A percentile compares a stretch with the other conserved stretches of the same genome.
phyloP scores from a whole-genome alignment of 345 rosid species.

The Diplotaxis tenuifolia region DNA sequence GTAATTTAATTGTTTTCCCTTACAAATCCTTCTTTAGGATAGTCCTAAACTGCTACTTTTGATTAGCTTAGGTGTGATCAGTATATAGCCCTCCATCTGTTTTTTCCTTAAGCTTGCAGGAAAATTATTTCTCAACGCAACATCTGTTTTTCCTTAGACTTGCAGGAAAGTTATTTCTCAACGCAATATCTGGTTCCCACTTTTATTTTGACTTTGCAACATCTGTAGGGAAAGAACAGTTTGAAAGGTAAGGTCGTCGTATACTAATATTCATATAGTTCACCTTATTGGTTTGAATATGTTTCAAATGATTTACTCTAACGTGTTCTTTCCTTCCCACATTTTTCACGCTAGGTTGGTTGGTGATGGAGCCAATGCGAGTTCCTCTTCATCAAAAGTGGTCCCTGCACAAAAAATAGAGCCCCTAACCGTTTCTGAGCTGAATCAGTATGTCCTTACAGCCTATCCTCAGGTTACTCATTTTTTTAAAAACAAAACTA shows the following conservation, averaged over 20 bases:
- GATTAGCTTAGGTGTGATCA: no score
- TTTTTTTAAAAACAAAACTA: no score
- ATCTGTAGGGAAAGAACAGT: not conserved
- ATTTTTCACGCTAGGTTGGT: not conserved
- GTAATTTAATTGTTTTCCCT: not conserved
- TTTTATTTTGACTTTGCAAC: not conserved
- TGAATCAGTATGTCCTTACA: not conserved
- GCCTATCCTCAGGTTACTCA: not conserved
- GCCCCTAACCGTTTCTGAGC: not conserved
- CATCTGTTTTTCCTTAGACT: not conserved
- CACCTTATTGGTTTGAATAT: not conserved
- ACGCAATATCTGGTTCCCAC: not conserved
- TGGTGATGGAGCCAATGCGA: not conserved
- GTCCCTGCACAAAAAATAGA: not conserved
- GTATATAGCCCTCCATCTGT: not conserved
- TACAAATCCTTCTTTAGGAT: no score
- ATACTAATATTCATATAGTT: not conserved
- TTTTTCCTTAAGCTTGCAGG: not conserved
- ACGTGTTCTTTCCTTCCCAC: not conserved
- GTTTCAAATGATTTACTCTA: not conserved
- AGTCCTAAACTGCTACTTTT: no score
- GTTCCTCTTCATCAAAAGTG: not conserved
- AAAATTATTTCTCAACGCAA: not conserved
- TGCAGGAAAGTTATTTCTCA: not conserved
- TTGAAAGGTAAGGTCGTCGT: not conserved